Evolutionary conservation across 1,284 basidiomycete genomes (phyloP).

Genomic region (Pseudozyma tsukubaensis): DNA sequence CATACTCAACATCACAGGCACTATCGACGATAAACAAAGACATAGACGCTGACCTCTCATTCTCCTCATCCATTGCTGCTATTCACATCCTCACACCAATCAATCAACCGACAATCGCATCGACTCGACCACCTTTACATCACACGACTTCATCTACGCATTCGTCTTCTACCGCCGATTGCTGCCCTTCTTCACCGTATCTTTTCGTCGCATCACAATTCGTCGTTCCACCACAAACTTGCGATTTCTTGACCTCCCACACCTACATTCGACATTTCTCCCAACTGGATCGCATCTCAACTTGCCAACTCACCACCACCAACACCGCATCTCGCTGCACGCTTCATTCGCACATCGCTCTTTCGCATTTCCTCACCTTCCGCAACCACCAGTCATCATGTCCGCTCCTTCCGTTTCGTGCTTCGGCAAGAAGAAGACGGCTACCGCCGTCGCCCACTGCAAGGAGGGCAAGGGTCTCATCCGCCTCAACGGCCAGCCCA

Average conservation of each 20-base stretch:
- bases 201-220: background rate
- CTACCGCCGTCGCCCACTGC: constrained; percentile 65
- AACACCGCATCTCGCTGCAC: background rate
- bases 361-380: constrained; percentile 5
- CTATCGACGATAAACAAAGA: background rate
- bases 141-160: constrained; percentile 2
- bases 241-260: background rate
- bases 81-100: background rate
- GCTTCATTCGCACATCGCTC: background rate
- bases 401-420: constrained; percentile 68
- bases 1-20: background rate
- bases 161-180: background rate
- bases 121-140: constrained; percentile 2
- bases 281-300: background rate
- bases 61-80: constrained; percentile 10
- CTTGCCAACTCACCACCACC: constrained; percentile 9
- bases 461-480: constrained; percentile 94
- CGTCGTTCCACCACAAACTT: background rate
- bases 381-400: constrained; percentile 45
- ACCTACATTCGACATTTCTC: constrained; percentile 4
- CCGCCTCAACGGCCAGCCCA: constrained; percentile 96
- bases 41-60: constrained; percentile 27
- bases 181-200: background rate
- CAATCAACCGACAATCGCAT: background rate
- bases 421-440: constrained; percentile 71